A percentile compares a stretch with the other conserved stretches of the same genome.
Evolutionary conservation across 2,329 filamentous ascomycete species (phyloP).

Genomic region (Aspergillus fructus): DNA sequence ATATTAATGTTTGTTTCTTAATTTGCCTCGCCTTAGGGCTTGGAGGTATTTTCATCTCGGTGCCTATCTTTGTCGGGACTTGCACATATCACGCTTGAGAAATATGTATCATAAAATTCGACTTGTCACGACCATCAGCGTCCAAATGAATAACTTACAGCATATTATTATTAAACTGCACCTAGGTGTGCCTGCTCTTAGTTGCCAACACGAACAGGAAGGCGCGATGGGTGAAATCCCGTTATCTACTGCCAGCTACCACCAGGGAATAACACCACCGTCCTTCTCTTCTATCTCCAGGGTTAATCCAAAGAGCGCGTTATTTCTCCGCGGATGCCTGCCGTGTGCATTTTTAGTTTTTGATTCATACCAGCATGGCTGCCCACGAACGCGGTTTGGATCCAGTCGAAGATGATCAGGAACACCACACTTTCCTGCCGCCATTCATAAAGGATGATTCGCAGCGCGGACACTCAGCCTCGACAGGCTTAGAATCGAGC

Average conservation of each 20-base stretch:
- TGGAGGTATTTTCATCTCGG: slow-evolving; percentile 3
- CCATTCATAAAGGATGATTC: background rate
- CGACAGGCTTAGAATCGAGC: slow-evolving; percentile 31
- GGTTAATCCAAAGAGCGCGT: no score
- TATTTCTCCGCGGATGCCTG: background rate
- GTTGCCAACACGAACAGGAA: slow-evolving; percentile 1
- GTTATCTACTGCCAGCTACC: background rate
- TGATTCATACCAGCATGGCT: background rate
- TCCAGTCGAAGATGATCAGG: background rate
- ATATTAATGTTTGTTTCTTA: slow-evolving; percentile 20
- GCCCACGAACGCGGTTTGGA: background rate
- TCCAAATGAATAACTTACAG: background rate
- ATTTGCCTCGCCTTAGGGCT: background rate
- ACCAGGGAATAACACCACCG: background rate
- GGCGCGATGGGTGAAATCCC: background rate
- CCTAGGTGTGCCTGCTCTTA: background rate
- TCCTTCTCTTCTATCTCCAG: background rate
- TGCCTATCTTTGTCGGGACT: slow-evolving; percentile 6
- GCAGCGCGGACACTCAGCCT: slow-evolving; percentile 5
- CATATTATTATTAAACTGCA: background rate
- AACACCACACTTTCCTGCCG: background rate
- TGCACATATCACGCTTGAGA: slow-evolving; percentile 16
- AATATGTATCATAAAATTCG: slow-evolving; percentile 4
- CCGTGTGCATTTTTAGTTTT: background rate
- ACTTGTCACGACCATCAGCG: background rate